phyloP scores from a whole-genome alignment of 495 filamentous ascomycete genomes.

The Monascus purpureus region DNA sequence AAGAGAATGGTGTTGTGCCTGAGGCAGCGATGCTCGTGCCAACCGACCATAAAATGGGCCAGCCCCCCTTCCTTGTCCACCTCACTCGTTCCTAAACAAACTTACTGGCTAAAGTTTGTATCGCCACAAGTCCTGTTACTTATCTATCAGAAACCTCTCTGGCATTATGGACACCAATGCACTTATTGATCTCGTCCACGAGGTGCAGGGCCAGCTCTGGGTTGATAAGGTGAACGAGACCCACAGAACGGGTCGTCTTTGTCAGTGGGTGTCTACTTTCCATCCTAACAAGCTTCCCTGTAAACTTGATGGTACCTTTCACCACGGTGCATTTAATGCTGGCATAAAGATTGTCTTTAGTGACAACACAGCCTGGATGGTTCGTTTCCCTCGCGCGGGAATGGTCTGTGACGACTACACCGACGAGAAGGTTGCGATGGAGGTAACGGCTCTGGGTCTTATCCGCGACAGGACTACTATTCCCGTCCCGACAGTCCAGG shows the following conservation, averaged over 20 bases:
- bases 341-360: conserved; percentile 20
- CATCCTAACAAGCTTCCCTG: conserved; percentile 21
- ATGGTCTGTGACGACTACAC: conserved; percentile 15
- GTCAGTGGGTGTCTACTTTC: conserved; percentile 23
- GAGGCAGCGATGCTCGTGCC: background rate
- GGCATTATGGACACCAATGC: conserved; percentile 14
- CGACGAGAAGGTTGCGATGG: conserved; percentile 31
- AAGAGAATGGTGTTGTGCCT: too few relatives aligned
- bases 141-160: background rate
- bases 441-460: conserved; percentile 21
- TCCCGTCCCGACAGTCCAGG: conserved; percentile 21
- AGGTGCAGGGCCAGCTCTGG: conserved; percentile 15
- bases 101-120: background rate
- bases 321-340: conserved; percentile 23
- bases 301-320: conserved; percentile 17
- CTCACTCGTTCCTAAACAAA: background rate
- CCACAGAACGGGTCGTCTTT: conserved; percentile 14
- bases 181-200: conserved; percentile 11
- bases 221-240: conserved; percentile 21
- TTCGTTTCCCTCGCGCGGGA: conserved; percentile 24
- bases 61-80: background rate
- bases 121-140: background rate
- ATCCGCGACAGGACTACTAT: conserved; percentile 26
- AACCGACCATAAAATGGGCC: too few relatives aligned
- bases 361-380: conserved; percentile 19